A percentile compares a stretch with the other conserved stretches of the same genome.
Evolutionary conservation across 2,329 filamentous ascomycete genomes (phyloP).

Genomic region (Aspergillus sclerotialis): DNA sequence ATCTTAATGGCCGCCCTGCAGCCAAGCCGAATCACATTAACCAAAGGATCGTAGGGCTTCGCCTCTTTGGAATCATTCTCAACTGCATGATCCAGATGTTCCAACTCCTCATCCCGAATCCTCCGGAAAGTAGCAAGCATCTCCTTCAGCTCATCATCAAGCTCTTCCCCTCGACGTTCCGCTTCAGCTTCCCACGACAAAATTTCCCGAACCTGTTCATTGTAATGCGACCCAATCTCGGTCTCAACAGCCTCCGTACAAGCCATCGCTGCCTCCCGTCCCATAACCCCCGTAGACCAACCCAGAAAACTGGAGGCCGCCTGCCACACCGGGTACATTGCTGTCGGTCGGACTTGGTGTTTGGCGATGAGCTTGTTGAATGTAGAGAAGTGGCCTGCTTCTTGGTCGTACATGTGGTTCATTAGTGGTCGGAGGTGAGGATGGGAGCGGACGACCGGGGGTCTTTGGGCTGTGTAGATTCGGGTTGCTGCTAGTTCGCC

Average conservation of each 20-base stretch:
- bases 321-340: slow-evolving; percentile 86
- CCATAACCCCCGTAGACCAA: slow-evolving; percentile 83
- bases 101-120: slow-evolving; percentile 91
- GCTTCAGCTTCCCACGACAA: slow-evolving; percentile 74
- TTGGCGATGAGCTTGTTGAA: slow-evolving; percentile 79
- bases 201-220: slow-evolving; percentile 76
- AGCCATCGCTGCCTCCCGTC: slow-evolving; percentile 92
- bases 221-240: slow-evolving; percentile 94
- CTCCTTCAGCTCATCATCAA: slow-evolving; percentile 68
- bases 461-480: slow-evolving; percentile 86
- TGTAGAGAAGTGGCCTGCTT: slow-evolving; percentile 75
- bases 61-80: slow-evolving; percentile 89
- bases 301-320: slow-evolving; percentile 72
- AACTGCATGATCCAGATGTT: slow-evolving; percentile 92
- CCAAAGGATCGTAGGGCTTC: slow-evolving; percentile 80
- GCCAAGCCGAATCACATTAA: slow-evolving; percentile 78
- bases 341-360: slow-evolving; percentile 86
- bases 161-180: slow-evolving; percentile 68
- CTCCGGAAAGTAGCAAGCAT: slow-evolving; percentile 68
- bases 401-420: slow-evolving; percentile 97
- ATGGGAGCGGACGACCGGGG: slow-evolving; percentile 68
- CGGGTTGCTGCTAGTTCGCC: slow-evolving; percentile 94
- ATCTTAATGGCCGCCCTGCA: slow-evolving; percentile 92
- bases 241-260: slow-evolving; percentile 98
- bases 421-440: slow-evolving; percentile 86